Conservation (phyloP, 352 stramenopile species). For the Phytopythium boreale region DNA sequence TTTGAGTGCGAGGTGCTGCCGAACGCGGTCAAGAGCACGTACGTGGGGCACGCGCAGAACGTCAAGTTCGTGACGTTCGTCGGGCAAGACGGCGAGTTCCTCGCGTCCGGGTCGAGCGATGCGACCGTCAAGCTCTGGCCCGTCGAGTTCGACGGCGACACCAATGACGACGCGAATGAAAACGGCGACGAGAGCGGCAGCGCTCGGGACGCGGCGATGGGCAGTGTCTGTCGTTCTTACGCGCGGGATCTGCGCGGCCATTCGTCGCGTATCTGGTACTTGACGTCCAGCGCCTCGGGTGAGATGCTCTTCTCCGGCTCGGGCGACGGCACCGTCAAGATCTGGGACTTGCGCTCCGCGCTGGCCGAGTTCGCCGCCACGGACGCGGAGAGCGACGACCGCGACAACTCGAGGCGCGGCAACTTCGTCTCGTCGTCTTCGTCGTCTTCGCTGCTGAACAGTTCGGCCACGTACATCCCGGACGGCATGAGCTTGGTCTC, state of each 20-base stretch:
- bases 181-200: conserved; percentile 15
- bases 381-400: conserved; percentile 34
- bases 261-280: conserved; percentile 84
- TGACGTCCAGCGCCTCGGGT: conserved; percentile 56
- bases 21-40: conserved; percentile 84
- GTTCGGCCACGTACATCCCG: conserved; percentile 20
- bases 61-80: conserved; percentile 89
- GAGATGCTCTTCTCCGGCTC: conserved; percentile 76
- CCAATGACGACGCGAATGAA: background rate
- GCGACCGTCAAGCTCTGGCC: conserved; percentile 86
- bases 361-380: conserved; percentile 35
- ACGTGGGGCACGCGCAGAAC: conserved; percentile 83
- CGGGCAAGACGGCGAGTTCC: conserved; percentile 75
- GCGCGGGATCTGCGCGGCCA: conserved; percentile 68
- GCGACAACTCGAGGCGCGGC: conserved; percentile 29
- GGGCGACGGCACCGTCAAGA: conserved; percentile 81
- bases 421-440: conserved; percentile 28
- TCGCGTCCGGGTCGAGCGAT: conserved; percentile 85
- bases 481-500: conserved; percentile 37
- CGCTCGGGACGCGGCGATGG: conserved; percentile 20
- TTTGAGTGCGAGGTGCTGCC: conserved; percentile 87
- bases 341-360: conserved; percentile 78
- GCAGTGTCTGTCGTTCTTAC: conserved; percentile 50
- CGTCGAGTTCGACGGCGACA: conserved; percentile 42
- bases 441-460: conserved; percentile 11